phyloP scores from a whole-genome alignment of 2,329 filamentous ascomycete genomes.

The Pseudonectria buxi region DNA sequence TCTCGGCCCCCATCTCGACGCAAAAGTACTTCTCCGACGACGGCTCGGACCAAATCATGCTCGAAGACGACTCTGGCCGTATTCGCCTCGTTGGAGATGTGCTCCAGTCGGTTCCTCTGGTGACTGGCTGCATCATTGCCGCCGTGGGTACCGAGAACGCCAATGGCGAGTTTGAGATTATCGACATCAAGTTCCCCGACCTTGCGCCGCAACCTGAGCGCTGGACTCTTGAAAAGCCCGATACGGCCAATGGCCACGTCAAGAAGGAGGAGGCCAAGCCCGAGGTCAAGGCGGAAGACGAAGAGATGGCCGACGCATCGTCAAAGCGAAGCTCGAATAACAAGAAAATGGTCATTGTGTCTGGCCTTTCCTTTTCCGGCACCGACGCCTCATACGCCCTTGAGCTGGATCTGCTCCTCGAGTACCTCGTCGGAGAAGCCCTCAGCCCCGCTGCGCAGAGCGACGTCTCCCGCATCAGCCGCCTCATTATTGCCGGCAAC shows the following conservation, averaged over 20 bases:
- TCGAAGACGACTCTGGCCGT: constrained; percentile 93
- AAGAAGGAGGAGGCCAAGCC: constrained; percentile 8
- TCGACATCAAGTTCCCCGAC: constrained; percentile 85
- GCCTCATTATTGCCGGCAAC: constrained; percentile 87
- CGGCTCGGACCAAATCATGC: constrained; percentile 63
- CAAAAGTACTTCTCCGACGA: constrained; percentile 67
- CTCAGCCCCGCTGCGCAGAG: constrained; percentile 54
- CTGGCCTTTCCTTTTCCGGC: constrained; percentile 77
- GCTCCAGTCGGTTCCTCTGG: constrained; percentile 63
- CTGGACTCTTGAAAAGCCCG: constrained; percentile 61
- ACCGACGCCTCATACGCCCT: constrained; percentile 65
- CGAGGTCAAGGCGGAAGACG: constrained; percentile 35
- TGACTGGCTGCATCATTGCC: constrained; percentile 91
- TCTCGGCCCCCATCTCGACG: constrained; percentile 69
- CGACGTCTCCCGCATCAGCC: constrained; percentile 61
- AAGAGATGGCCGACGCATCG: constrained; percentile 50
- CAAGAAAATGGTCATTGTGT: constrained; percentile 76
- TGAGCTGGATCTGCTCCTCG: constrained; percentile 68
- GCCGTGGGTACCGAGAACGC: constrained; percentile 90
- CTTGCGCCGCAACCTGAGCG: constrained; percentile 73
- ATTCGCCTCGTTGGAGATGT: constrained; percentile 68
- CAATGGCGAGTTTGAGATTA: constrained; percentile 85
- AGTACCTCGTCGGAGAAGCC: constrained; percentile 83
- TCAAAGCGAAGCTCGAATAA: constrained; percentile 29
- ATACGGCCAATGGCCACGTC: constrained; percentile 23